Base-by-base conservation (phyloP, 2,329 filamentous ascomycete genomes). In the Cladosporium sp. region DNA sequence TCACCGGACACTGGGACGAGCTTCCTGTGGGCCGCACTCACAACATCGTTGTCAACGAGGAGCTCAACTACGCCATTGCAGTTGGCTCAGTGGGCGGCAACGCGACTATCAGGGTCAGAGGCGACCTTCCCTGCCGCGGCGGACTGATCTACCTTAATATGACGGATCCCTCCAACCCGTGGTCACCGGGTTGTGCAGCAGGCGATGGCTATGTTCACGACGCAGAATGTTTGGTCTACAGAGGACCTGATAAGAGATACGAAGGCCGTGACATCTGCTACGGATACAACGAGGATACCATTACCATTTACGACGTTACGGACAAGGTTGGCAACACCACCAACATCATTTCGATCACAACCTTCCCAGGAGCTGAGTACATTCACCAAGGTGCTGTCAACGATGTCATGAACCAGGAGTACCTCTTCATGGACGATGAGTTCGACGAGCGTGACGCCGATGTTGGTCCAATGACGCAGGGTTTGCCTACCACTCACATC, bases 141-240 rank as follows among this genome's bases (percentile, higher is more conserved):
- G 83, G 83, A 18, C 74, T 85, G 46, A 83, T 83, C 74, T 84
- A 84, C 75, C 80, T 85, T 67, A 82, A 85, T 71, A 74, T 86
- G 48, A 78, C 76, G n/a, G 81, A 85, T 69, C 78, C 83, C 16
- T 71, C 78, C 16, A 84, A 83, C 69, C 81, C 83, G 8, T 80
- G 76, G 21, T 80, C 78, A 1, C 80, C 82, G 14, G 84, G 83
- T 32, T 86, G 84, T 69, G 80, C 80, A 3, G 76, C 78, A 18
- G 73, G 80, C 32, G 84, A 85, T 71, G 84, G 83, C 60, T 86
- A 86, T 72, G 82, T 85, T 21, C 84, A 86, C 73, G 84, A 86
- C 68, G 84, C 84, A 5, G 83, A 86, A 74, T 86, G 84, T 73
- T 75, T 86, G 46, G 78, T 82, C 65, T 84, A 84, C 76, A 77